A percentile compares a stretch with the other conserved stretches of the same genome.
Evolutionary conservation across 2,329 filamentous ascomycete genomes (phyloP).

Genomic region (Ophiostoma australiae): DNA sequence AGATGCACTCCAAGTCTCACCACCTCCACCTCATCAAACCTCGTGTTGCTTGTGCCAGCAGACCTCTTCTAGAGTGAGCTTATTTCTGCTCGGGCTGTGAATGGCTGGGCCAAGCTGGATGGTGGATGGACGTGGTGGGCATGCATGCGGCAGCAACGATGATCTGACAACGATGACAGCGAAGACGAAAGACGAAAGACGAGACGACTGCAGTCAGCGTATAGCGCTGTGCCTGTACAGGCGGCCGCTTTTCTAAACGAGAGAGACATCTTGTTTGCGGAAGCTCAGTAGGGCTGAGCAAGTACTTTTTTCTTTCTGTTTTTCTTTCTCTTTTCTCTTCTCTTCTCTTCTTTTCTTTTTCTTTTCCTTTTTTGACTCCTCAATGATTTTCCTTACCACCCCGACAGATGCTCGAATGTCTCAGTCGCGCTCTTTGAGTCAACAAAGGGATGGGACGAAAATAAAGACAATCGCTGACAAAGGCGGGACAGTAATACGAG

Average conservation of each 20-base stretch:
- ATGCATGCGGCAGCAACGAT: not conserved
- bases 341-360: too few relatives aligned
- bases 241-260: not conserved
- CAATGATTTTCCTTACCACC: too few relatives aligned
- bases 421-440: not conserved
- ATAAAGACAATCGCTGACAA: not conserved
- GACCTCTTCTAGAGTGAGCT: not conserved
- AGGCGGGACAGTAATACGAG: constrained; percentile 7
- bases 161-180: not conserved
- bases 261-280: constrained; percentile 19
- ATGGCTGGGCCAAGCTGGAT: not conserved
- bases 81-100: not conserved
- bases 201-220: constrained; percentile 2
- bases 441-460: not conserved
- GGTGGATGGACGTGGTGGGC: not conserved
- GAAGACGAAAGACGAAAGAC: not conserved
- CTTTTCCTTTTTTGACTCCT: too few relatives aligned
- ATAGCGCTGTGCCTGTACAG: not conserved
- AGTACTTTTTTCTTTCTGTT: not conserved
- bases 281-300: constrained; percentile 17
- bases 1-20: not conserved
- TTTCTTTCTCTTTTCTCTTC: too few relatives aligned
- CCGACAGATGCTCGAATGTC: not conserved
- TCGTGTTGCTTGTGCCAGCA: not conserved
- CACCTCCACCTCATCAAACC: not conserved